Evolutionary conservation across 208 protist species (phyloP).

Genomic region (Trypanosoma cruzi): DNA sequence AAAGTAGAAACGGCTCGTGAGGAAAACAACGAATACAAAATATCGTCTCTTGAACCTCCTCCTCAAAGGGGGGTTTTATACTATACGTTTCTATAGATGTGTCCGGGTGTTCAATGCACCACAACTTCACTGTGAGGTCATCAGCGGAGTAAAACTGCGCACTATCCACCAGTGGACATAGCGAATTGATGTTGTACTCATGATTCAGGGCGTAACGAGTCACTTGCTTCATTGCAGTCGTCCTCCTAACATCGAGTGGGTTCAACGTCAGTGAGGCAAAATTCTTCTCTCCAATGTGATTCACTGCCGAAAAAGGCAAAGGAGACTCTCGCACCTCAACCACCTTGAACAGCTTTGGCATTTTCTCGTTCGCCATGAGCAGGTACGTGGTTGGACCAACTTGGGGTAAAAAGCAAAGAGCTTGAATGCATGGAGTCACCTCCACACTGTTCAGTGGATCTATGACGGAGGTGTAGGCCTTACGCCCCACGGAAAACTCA

Average conservation of each 20-base stretch:
- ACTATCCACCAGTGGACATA: slow-evolving; percentile 69
- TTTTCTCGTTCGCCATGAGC: slow-evolving; percentile 84
- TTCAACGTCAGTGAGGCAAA: slow-evolving; percentile 37
- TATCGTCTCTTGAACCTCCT: slow-evolving; percentile 61
- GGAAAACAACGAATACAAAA: slow-evolving; percentile 62
- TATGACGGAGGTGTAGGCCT: slow-evolving; percentile 82
- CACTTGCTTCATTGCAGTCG: slow-evolving; percentile 70
- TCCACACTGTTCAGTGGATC: slow-evolving; percentile 88
- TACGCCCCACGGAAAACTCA: slow-evolving; percentile 60
- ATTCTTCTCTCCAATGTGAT: slow-evolving; percentile 57
- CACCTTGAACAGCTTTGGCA: slow-evolving; percentile 88
- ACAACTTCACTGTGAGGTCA: slow-evolving; percentile 82
- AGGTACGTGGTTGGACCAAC: slow-evolving; percentile 59
- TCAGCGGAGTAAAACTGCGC: slow-evolving; percentile 87
- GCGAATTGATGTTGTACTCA: slow-evolving; percentile 87
- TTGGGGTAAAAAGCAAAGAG: slow-evolving; percentile 78
- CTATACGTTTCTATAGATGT: slow-evolving; percentile 81
- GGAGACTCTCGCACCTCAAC: slow-evolving; percentile 64
- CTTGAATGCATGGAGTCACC: slow-evolving; percentile 73
- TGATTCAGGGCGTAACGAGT: slow-evolving; percentile 77
- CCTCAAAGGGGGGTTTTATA: slow-evolving; percentile 62
- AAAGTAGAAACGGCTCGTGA: slow-evolving; percentile 87
- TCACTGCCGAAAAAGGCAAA: slow-evolving; percentile 61
- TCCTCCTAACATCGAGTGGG: slow-evolving; percentile 36
- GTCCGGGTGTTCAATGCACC: slow-evolving; percentile 88